Evolutionary conservation across 176 grass and related monocot species (phyloP), one percentile per base, ranked within the genome.

Genomic region (Triticum turgidum): DNA sequence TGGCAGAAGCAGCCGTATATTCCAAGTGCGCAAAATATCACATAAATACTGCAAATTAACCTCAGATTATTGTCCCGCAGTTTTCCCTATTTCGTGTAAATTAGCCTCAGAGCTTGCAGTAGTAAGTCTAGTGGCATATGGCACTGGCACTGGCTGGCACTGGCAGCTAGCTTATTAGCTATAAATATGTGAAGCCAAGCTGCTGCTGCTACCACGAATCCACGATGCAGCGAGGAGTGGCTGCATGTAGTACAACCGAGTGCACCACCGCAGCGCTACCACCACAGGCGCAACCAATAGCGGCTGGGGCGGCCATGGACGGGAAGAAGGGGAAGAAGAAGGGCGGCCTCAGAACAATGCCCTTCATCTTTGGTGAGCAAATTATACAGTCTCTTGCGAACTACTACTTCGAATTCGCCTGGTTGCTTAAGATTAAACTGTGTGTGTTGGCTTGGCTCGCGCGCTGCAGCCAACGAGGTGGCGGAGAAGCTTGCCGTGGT

Each of bases 401-500:
- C 4, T 37, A 34, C 12, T 61, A 63, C 1, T 69, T 37, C 8
- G 3, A 37, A 69, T 37, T 35, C 0, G 14, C 1, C 33, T 35
- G 18, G 1, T 39, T 17, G 67, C 67, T 21, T 38, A 6, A 70
- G 67, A 33, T 69, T 58, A 8, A 35, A 37, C 65, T 14, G 4
- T 51, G 25, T 13, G 13, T 20, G 11, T 11, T 1, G 35, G 42
- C 45, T 17, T 1, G 34, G 44, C 47, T 25, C 20, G 10, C 44
- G 47, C 17, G 6, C 7, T 4, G 68, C 84, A 97, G 94, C 92
- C 0, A 97, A 97, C 80, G 94, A 97, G 92, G 82, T 90, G 42
- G 72, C 94, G 21, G 94, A 97, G 88, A 97, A 97, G 90, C 83
- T 97, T 11, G 94, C 94, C 64, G 94, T 97, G 72, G 88, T 97